Base-by-base conservation (phyloP, 257 asterid species). In the Orobanche coerulescens region DNA sequence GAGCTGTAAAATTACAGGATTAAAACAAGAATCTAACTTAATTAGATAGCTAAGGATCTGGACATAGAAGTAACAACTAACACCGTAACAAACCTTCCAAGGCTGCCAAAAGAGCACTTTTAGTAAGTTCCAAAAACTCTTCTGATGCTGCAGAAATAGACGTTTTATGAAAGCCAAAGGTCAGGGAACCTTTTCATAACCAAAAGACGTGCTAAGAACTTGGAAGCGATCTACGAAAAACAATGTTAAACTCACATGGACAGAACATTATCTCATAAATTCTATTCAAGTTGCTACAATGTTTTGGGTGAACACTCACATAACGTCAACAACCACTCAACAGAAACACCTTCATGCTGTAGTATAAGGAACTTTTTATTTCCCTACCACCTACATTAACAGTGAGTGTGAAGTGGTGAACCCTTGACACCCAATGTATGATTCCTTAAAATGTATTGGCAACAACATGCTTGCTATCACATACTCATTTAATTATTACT, bases 41-140 rank as follows among this genome's bases (percentile, higher is more conserved):
- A 44, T 18, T 39, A 37, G 37, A 58, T 19, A 48, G 61, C 43
- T 30, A 71, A 44, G 22, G 54, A 43, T 28, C 57, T 31, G 51
- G 49, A 50, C 34, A 30, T 44, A 13, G 61, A 51, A 58, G 48
- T 56, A 43, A 39, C 20, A 39, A 37, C 19, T 56, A 43, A 39
- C 20, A 39, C 31, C 19, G 68, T 60, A 42, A 61, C 82, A 74
- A 65, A 86, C 98, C 98, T 86, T 93, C 98, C 81, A 93, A 75
- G 46, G 98, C 91, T 31, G 98, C 98, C 77, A 89, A 76, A 53
- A 93, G 94, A 37, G 97, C 93, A 80, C 95, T 89, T 77, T 93
- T 93, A 23, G 86, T 85, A 62, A 93, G 97, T 82, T 93, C 98
- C 79, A 93, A 58, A 77, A 93, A 93, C 78, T 93, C 98, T 72